Evolutionary conservation across 2,329 filamentous ascomycete species (phyloP).

Genomic region (Neofusicoccum cordaticola): DNA sequence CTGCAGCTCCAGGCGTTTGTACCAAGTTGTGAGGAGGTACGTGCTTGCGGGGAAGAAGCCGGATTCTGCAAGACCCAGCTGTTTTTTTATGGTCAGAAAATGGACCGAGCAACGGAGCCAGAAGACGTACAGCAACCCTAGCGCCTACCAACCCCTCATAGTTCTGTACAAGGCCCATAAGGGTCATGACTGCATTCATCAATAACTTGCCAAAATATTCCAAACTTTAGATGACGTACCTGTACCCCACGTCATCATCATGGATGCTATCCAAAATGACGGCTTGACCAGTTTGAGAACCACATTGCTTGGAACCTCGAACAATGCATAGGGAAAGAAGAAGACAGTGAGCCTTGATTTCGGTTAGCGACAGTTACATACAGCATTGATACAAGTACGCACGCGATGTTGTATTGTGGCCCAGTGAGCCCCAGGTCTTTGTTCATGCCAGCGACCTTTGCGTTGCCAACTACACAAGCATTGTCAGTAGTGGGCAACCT

Average conservation of each 20-base stretch:
- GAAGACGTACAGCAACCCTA: slow-evolving; percentile 33
- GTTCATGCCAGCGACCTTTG: slow-evolving; percentile 31
- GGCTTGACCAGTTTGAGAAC: slow-evolving; percentile 54
- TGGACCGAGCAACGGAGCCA: background rate
- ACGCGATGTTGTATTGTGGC: slow-evolving; percentile 61
- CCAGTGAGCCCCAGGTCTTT: slow-evolving; percentile 35
- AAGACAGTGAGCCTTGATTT: background rate
- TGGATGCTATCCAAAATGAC: slow-evolving; percentile 24
- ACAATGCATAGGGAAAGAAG: slow-evolving; percentile 21
- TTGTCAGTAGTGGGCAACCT: background rate
- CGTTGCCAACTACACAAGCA: slow-evolving; percentile 39
- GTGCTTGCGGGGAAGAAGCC: slow-evolving; percentile 30
- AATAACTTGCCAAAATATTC: background rate
- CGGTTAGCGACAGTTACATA: background rate
- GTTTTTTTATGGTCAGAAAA: background rate
- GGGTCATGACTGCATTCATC: slow-evolving; percentile 34
- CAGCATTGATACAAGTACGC: background rate
- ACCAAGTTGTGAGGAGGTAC: slow-evolving; percentile 60
- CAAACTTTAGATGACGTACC: background rate
- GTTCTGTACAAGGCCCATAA: slow-evolving; percentile 47
- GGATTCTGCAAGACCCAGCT: slow-evolving; percentile 33
- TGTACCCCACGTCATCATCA: slow-evolving; percentile 47
- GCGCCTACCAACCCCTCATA: slow-evolving; percentile 47
- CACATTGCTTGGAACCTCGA: slow-evolving; percentile 53
- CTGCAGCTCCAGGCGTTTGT: slow-evolving; percentile 49